Evolutionary conservation across 345 rosid species (phyloP), one percentile per base, ranked within the genome.

Genomic region (Rhodamnia rubescens): DNA sequence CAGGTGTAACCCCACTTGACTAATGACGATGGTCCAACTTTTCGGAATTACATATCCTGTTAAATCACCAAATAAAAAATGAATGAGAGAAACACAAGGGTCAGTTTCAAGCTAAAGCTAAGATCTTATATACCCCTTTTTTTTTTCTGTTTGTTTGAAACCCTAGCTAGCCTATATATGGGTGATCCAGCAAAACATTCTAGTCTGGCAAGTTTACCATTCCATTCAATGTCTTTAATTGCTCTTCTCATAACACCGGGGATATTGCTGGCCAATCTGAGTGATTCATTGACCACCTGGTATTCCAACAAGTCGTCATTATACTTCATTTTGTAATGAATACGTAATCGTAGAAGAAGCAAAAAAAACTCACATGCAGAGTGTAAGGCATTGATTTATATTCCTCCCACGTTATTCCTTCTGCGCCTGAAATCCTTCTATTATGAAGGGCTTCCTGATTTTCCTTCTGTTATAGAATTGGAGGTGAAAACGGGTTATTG

Each of bases 221-320:
- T 61, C 27, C 49, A 24, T 5, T 40, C 52, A 49, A 90, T 86
- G 55, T 92, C 92, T 85, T 82, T 88, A 52, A 81, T 55, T 6
- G 86, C 91, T 88, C 89, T 91, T 13, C 93, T 87, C 53, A 89
- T 86, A 82, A 91, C 85, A 69, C 74, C 87, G 9, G 92, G 91
- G 36, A 88, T 81, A 85, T 59, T 51, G 26, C 89, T 89, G 86
- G 90, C 89, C 21, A 93, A 86, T 78, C 95, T 88, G 44, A 90
- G 75, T 36, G 89, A 88, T 85, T 92, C 95, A 75, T 92, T 90
- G 14, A 92, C 90, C 42, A 91, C 91, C 93, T 90, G 90, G 26
- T 18, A 59, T 40, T 14, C 51, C 15, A 84, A 8, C 55, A 29
- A 59, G 16, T 42, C 83, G 52, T 10, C 36, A 26, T 15, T 10